These are phyloP conservation scores for Aspergillus calidoustus DNA, from an alignment of 2,329 filamentous ascomycete species.

Conservation along the genomic window DNA sequence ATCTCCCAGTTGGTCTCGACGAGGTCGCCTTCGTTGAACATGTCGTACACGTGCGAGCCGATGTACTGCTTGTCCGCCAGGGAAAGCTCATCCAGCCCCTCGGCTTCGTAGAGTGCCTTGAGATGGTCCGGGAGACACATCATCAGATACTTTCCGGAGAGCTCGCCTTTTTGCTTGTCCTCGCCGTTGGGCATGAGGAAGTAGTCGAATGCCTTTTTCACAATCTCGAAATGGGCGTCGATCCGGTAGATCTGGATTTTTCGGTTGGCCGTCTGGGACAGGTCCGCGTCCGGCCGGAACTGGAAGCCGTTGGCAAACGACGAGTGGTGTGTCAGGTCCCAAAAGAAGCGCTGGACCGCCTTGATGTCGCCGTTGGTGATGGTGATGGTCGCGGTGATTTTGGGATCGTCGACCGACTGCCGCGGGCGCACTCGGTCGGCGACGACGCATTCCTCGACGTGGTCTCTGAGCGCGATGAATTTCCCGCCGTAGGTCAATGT, in stretches of 20 bases:
- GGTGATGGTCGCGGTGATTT: conserved; percentile 14
- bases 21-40: conserved; percentile 10
- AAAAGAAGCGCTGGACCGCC: conserved; percentile 14
- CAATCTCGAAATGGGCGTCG: conserved; percentile 13
- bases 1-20: conserved; percentile 13
- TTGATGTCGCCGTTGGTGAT: conserved; percentile 6
- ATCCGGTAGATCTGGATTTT: conserved; percentile 3
- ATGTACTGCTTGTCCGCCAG: conserved; percentile 11
- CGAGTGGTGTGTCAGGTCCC: conserved; percentile 13
- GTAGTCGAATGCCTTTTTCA: conserved; percentile 7
- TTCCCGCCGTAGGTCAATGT: not conserved
- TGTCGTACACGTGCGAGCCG: conserved; percentile 9
- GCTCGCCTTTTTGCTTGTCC: not conserved
- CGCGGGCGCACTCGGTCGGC: conserved; percentile 3
- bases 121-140: not conserved
- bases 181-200: not conserved
- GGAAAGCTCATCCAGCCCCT: conserved; percentile 6
- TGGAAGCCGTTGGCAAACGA: conserved; percentile 7
- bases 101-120: not conserved
- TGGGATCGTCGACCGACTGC: conserved; percentile 8
- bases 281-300: conserved; percentile 1
- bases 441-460: conserved; percentile 10
- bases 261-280: not conserved
- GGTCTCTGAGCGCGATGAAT: not conserved
- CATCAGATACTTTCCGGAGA: conserved; percentile 7